Evolutionary conservation across 2,329 filamentous ascomycete genomes (phyloP), one percentile per base, ranked within the genome.

Genomic region (Aspergillus chevalieri): DNA sequence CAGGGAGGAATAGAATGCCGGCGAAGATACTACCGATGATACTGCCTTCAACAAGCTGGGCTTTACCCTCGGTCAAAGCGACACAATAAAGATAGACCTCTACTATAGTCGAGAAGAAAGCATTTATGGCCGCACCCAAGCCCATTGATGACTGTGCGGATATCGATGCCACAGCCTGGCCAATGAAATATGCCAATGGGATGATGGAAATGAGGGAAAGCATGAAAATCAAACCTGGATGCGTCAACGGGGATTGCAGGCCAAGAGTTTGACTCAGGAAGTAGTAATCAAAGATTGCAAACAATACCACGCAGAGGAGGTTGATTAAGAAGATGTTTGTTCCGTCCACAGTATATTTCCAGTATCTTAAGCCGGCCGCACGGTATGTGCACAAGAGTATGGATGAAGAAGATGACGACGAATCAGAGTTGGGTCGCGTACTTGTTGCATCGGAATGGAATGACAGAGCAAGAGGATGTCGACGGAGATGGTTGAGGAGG

Each of bases 261-360:
- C 85, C 80, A 33, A 97, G 71, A 3, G 82, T 71, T 14, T 83
- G 75, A 30, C 84, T 79, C 22, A 98, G 76, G 21, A 98, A 77
- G 52, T 84, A 84, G 78, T 92, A 97, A 74, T 98, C 93, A 57
- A 95, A 82, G 54, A 98, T 94, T 63, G 92, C 87, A 65, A 98
- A 96, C 21, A 88, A 74, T n/a, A 98, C 93, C 15, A 98, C 82
- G 10, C 83, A 86, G 74, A 97, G 89, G 50, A 98, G 80, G 67
- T 98, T 98, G 76, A 98, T 96, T 57, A 98, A 82, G 73, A 98
- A 97, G 65, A 98, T 95, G 72, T 98, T 98, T 53, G 93, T 98
- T 48, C 93, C 94, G 65, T 98, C 93, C 51, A 98, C 79, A 3
- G 93, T 98, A 72, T 98, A 98, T 73, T 98, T 98, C 92, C 94